Conservation (phyloP, 495 filamentous ascomycete species). For the Xylaria telfairii region DNA sequence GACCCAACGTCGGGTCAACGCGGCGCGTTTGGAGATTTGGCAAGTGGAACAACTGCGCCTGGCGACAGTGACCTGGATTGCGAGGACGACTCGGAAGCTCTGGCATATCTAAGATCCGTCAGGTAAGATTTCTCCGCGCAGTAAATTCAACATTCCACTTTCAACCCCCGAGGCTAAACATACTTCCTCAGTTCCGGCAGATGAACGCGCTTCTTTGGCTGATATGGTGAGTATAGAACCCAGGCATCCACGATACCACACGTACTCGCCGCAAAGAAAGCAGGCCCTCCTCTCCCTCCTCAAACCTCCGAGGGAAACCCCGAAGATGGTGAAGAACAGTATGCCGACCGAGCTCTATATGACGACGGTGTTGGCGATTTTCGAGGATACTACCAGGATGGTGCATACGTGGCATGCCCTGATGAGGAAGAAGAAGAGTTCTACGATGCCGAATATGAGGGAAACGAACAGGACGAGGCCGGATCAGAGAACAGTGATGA, state of each 20-base stretch:
- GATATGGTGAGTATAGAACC: constrained; percentile 62
- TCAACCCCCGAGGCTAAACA: constrained; percentile 29
- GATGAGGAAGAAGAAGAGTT: constrained; percentile 34
- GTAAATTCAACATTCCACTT: constrained; percentile 18
- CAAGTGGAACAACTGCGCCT: constrained; percentile 48
- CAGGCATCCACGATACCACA: constrained; percentile 75
- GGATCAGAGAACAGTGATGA: constrained; percentile 28
- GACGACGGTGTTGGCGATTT: constrained; percentile 52
- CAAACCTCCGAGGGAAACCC: constrained; percentile 29
- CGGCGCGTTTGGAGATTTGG: constrained; percentile 77
- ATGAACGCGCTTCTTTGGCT: constrained; percentile 14
- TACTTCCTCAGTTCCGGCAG: constrained; percentile 17
- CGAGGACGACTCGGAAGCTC: constrained; percentile 65
- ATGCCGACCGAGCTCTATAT: constrained; percentile 50
- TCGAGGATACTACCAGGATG: constrained; percentile 70
- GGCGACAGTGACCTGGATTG: constrained; percentile 59
- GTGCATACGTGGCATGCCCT: constrained; percentile 69
- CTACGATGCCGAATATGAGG: constrained; percentile 25
- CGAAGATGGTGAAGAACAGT: constrained; percentile 37
- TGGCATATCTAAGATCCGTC: constrained; percentile 80
- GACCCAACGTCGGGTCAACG: constrained; percentile 78
- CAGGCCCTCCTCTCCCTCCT: constrained; percentile 52
- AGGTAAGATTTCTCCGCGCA: constrained; percentile 63
- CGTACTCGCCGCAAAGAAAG: constrained; percentile 63
- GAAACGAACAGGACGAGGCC: constrained; percentile 26